These are phyloP conservation scores for Lasiodiplodia hormozganensis DNA, from an alignment of 2,329 filamentous ascomycete species.

Conservation along the genomic window DNA sequence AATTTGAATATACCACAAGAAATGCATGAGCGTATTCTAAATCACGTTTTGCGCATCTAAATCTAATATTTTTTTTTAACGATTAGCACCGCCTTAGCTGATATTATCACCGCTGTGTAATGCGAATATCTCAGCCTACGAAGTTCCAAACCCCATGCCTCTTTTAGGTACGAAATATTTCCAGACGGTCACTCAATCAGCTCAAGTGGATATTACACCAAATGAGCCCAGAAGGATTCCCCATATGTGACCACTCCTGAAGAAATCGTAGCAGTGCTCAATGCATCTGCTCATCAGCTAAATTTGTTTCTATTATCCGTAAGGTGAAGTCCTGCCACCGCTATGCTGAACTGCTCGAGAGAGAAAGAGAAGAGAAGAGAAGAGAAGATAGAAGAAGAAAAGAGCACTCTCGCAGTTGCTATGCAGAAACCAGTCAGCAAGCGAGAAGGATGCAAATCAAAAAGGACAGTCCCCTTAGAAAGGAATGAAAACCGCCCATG, in stretches of 20 bases:
- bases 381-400: background rate
- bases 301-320: background rate
- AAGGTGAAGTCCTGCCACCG: background rate
- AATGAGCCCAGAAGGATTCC: too few species aligned
- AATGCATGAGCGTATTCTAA: background rate
- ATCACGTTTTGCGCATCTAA: background rate
- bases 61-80: too few species aligned
- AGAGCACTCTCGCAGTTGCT: background rate
- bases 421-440: background rate
- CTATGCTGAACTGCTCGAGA: conserved; percentile 4
- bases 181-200: too few species aligned
- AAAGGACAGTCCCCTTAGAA: background rate
- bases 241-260: background rate
- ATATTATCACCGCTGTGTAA: too few species aligned
- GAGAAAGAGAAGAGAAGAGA: background rate
- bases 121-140: too few species aligned
- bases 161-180: too few species aligned
- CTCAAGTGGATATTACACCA: too few species aligned
- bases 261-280: background rate
- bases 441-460: background rate
- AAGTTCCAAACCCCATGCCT: too few species aligned
- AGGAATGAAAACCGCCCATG: background rate
- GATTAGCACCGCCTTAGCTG: too few species aligned
- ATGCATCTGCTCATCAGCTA: background rate
- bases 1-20: background rate